These are phyloP conservation scores for Saitozyma podzolica DNA, from an alignment of 768 basidiomycete genomes.

Conservation along the genomic window DNA sequence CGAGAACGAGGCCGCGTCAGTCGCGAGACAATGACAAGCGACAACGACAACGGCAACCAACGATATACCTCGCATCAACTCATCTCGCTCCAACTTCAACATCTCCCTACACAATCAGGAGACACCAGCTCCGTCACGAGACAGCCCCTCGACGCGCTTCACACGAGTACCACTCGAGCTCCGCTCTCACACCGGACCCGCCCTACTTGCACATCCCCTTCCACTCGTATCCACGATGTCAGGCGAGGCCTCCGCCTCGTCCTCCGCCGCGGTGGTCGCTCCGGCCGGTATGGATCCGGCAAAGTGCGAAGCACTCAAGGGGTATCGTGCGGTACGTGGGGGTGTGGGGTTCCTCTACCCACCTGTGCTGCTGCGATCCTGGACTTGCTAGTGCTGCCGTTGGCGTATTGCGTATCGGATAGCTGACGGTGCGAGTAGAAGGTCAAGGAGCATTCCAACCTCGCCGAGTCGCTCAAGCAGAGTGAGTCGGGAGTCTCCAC, in stretches of 20 bases:
- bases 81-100: neutral
- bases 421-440: constrained; percentile 65
- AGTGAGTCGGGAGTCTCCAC: constrained; percentile 59
- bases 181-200: too few species aligned
- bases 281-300: constrained; percentile 38
- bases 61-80: too few species aligned
- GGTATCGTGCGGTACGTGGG: constrained; percentile 52
- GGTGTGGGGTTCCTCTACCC: neutral
- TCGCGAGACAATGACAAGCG: neutral
- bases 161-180: neutral
- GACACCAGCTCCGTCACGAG: neutral
- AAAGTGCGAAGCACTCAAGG: constrained; percentile 51
- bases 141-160: neutral
- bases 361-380: neutral
- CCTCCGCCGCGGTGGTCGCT: constrained; percentile 29
- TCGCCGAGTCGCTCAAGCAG: constrained; percentile 84
- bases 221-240: constrained; percentile 16
- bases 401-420: too few species aligned
- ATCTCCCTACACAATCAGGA: neutral
- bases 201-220: too few species aligned
- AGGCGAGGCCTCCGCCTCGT: constrained; percentile 33
- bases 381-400: too few species aligned
- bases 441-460: constrained; percentile 86
- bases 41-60: too few species aligned
- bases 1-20: constrained; percentile 18